Evolutionary conservation across 164 flowering plant genomes (phyloP), one percentile per base, ranked within the genome.

Genomic region (Buxus sempervirens): DNA sequence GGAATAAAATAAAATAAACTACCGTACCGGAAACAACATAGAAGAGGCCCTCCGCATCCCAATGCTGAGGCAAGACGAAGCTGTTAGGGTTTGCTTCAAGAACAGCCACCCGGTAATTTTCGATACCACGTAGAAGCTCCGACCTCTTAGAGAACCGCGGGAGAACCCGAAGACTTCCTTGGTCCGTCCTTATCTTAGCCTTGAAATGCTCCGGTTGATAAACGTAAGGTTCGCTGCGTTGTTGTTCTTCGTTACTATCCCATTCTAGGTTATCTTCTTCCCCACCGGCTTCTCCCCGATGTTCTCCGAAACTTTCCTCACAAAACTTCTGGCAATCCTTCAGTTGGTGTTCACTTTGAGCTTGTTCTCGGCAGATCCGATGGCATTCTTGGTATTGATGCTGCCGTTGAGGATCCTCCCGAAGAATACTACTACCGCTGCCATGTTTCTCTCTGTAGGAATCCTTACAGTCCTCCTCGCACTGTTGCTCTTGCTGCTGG

Each of bases 31-130:
- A 55, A 26, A 45, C 20, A 41, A 83, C 81, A 20, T 62, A 55
- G 54, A 72, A 48, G 54, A 84, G 38, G 0, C 61, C 20, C 5
- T 80, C 82, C 9, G 79, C 81, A 68, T 84, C 87, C 36, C 54
- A 56, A 60, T 84, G 82, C 68, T 74, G 79, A 9, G 87, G 87
- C 28, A 77, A 0, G 0, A 71, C 32, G 48, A 84, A 78, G 6
- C 80, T 72, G 45, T 72, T 62, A 24, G 87, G 81, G 14, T 69
- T 60, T 1, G 74, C 75, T 57, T 71, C 78, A 2, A 68, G 25
- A 56, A 72, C 26, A 6, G 71, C 73, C 0, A 83, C 21, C 0
- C 84, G 72, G 58, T 70, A 77, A 51, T 76, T 68, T 1, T 81
- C 75, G 9, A 83, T 70, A 15, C 80, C 82, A 0, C 63, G 54